These are phyloP conservation scores for Mrakia gelida DNA, from an alignment of 768 basidiomycete genomes.

Conservation along the genomic window DNA sequence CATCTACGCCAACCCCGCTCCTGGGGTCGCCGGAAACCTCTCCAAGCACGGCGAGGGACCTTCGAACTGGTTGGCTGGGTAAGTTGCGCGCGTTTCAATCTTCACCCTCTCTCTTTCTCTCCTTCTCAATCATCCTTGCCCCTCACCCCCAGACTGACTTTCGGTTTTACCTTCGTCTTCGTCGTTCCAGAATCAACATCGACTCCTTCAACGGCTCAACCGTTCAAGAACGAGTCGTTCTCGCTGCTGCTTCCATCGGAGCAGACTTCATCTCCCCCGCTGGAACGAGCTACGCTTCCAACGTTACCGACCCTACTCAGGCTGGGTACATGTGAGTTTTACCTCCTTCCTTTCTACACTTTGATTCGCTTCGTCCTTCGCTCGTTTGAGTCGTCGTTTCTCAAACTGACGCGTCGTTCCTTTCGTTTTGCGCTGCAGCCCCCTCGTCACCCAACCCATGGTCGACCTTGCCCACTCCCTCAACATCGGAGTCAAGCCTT, in stretches of 20 bases:
- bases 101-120: neutral
- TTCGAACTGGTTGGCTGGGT: constrained; percentile 63
- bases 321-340: constrained; percentile 46
- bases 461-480: constrained; percentile 61
- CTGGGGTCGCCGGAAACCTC: constrained; percentile 35
- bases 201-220: constrained; percentile 62
- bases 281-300: constrained; percentile 49
- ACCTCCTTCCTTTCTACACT: no score
- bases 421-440: no score
- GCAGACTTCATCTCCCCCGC: constrained; percentile 65
- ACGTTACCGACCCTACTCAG: constrained; percentile 48
- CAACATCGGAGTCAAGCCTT: constrained; percentile 63
- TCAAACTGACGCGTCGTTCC: no score
- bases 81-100: neutral
- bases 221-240: constrained; percentile 57
- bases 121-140: neutral
- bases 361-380: no score
- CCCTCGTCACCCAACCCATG: constrained; percentile 67
- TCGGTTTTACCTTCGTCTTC: neutral
- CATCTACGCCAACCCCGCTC: constrained; percentile 36
- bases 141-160: neutral
- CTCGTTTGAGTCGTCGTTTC: no score
- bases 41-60: constrained; percentile 46
- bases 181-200: constrained; percentile 51
- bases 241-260: constrained; percentile 62